Base-by-base conservation (phyloP, 2,329 filamentous ascomycete species). In the Chalaropsis thielavioides region DNA sequence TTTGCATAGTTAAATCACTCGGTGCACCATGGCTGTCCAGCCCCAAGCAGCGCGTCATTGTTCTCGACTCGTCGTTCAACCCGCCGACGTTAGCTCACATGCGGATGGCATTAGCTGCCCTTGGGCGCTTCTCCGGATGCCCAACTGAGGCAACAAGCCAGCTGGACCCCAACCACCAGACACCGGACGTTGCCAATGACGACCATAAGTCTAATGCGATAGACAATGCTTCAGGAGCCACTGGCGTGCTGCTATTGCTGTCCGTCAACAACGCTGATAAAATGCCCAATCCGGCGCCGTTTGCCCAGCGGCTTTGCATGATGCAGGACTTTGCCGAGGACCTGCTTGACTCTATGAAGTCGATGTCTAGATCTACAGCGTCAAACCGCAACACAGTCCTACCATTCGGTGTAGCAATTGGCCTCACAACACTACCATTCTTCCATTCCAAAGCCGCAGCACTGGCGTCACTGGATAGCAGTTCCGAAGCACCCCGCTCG, bases 381-480 rank as follows among this genome's bases (percentile, higher is more conserved):
- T 19, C 43, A 38, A 4, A 19, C n/a, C 15, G 17, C 22, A 10
- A 11, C 6, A 10, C 40, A 8, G 41, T 24, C 22, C 10, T 49
- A n/a, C 60, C 40, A 8, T 64, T 49, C 3, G 70, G 68, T 4
- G 74, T 85, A 3, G 88, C 92, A 69, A 80, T 92, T 44, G 88
- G 80, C 1, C 78, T 94, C 1, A 90, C 87, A 0, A 87, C 81
- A 43, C 78, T 82, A 70, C 86, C 89, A 0, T 91, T 86, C 72
- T 94, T 92, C 70, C 83, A 83, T 66, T 84, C 86, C 70, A 92
- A 92, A 75, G 83, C 83, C 7, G 69, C 71, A 13, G 83, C 82
- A 22, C 58, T 61, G 24, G 60, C 0, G 83, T 92, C 35, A 75
- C 77, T 0, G 70, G 72, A 8, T 73, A 73, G 0, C 75, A 76